Evolutionary conservation across 108 stramenopile genomes (phyloP), one percentile per base, ranked within the genome.

Genomic region (Chaetoceros tenuissimus): DNA sequence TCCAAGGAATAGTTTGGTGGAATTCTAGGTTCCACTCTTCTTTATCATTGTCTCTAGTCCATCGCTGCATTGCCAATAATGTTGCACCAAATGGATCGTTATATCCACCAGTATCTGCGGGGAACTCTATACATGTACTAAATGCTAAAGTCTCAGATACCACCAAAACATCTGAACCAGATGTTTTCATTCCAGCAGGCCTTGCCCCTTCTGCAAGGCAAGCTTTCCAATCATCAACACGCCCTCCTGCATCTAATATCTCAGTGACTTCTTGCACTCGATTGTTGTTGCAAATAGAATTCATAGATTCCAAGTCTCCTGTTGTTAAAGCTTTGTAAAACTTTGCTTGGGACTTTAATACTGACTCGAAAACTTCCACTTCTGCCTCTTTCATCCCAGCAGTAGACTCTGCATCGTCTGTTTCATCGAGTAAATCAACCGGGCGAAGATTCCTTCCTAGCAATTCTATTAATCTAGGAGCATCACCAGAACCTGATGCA

Each of bases 1-100:
- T 78, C 87, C 87, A 89, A 1, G 87, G 87, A 51, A 89, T 89
- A 0, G 84, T 89, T 55, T 89, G 84, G 60, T 89, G 87, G 26
- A 83, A 52, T 24, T 66, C 68, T 20, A 89, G 67, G 48, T 77
- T 83, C 87, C 87, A 89, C 16, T 73, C 73, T 26, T 71, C 72
- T 7, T 63, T 23, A 0, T 43, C 53, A 26, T 49, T 53, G 24
- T 54, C 56, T 29, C 78, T 68, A 31, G 46, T 52, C 80, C 84
- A 89, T 49, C 73, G 48, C 63, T 89, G 87, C 10, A 81, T 55
- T 20, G 87, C 87, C 46, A 89, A 62, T 8, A 89, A 63, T 18
- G 85, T 78, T 8, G 84, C 80, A n/a, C n/a, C n/a, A n/a, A n/a
- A n/a, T n/a, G n/a, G n/a, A 8, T 61, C 57, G 27, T 73, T 81